These are phyloP conservation scores for Kuraishia floccosa DNA, from an alignment of 805 yeast genomes.

Conservation along the genomic window DNA sequence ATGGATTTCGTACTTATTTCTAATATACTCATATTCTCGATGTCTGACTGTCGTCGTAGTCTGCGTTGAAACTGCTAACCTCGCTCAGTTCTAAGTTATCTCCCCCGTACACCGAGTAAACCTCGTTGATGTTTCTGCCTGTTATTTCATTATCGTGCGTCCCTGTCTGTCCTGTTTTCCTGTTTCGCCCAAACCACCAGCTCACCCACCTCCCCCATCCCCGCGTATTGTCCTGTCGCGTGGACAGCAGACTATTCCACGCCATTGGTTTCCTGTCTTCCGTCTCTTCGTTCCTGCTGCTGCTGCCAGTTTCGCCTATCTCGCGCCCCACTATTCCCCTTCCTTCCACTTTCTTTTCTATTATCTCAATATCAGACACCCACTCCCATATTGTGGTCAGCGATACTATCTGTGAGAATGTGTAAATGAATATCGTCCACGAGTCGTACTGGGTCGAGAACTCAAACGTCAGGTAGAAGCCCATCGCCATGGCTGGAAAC, in stretches of 20 bases:
- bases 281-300: background rate
- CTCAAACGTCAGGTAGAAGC: conserved; percentile 14
- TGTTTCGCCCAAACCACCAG: too few species aligned
- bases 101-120: too few species aligned
- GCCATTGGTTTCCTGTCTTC: background rate
- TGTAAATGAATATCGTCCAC: conserved; percentile 35
- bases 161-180: too few species aligned
- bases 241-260: background rate
- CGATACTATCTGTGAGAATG: conserved; percentile 36
- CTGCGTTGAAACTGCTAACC: too few species aligned
- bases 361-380: conserved; percentile 39
- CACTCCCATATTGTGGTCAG: conserved; percentile 57
- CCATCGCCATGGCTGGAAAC: conserved; percentile 24
- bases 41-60: too few species aligned
- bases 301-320: conserved; percentile 35
- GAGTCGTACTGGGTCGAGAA: conserved; percentile 27
- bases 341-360: conserved; percentile 38
- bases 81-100: too few species aligned
- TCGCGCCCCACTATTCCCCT: conserved; percentile 54
- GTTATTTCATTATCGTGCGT: too few species aligned
- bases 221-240: background rate
- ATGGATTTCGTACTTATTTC: too few species aligned
- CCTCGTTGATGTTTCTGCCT: too few species aligned
- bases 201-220: background rate
- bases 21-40: too few species aligned